Conservation (phyloP, 805 yeast species). For the Nakazawaea ernobii region DNA sequence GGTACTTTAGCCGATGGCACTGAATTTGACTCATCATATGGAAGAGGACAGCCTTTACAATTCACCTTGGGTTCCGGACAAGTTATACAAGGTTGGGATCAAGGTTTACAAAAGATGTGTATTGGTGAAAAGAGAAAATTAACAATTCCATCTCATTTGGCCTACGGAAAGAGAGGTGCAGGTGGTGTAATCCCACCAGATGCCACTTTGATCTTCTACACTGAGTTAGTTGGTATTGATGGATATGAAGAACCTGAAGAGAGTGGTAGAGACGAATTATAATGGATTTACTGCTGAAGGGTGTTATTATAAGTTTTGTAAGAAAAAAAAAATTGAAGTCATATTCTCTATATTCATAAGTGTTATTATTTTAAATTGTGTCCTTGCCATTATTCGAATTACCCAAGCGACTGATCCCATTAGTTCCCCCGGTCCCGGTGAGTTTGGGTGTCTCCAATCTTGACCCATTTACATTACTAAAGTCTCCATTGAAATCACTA, state of each 20-base stretch:
- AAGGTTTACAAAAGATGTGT: constrained; percentile 72
- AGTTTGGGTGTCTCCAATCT: constrained; percentile 9
- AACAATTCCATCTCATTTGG: constrained; percentile 73
- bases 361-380: not conserved
- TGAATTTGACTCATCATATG: constrained; percentile 68
- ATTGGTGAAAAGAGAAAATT: constrained; percentile 80
- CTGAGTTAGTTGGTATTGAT: constrained; percentile 57
- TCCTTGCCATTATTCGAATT: constrained; percentile 6
- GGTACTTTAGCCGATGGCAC: constrained; percentile 66
- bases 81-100: constrained; percentile 90
- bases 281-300: not conserved
- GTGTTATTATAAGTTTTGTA: no score
- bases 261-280: constrained; percentile 5
- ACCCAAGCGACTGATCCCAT: not conserved
- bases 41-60: constrained; percentile 59
- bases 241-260: constrained; percentile 19
- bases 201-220: constrained; percentile 63
- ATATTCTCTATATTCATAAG: not conserved
- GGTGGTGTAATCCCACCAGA: constrained; percentile 76
- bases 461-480: constrained; percentile 2
- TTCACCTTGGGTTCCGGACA: constrained; percentile 74
- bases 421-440: constrained; percentile 1
- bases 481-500: constrained; percentile 13
- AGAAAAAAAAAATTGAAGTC: not conserved
- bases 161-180: constrained; percentile 71